Evolutionary conservation across 768 basidiomycete species (phyloP).

Genomic region (Plicaturopsis crispa): DNA sequence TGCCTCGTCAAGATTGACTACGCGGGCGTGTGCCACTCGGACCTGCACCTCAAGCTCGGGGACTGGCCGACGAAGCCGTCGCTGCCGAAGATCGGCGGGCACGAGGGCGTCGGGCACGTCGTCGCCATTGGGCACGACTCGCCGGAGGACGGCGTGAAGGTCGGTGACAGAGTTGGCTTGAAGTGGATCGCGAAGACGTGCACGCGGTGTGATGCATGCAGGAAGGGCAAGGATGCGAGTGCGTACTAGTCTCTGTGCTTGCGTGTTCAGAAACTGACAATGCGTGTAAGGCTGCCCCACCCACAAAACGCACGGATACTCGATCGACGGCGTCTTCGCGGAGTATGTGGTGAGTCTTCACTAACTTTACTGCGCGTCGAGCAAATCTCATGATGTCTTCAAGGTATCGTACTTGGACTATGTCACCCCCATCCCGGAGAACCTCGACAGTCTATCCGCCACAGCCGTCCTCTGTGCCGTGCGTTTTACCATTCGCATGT

Average conservation of each 20-base stretch:
- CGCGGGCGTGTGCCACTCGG: slow-evolving; percentile 84
- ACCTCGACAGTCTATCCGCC: slow-evolving; percentile 54
- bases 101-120: slow-evolving; percentile 77
- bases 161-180: slow-evolving; percentile 81
- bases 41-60: slow-evolving; percentile 64
- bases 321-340: slow-evolving; percentile 70
- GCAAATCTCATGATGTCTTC: not conserved
- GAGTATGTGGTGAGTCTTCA: slow-evolving; percentile 46
- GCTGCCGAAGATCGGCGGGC: slow-evolving; percentile 70
- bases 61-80: slow-evolving; percentile 74
- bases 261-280: not conserved
- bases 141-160: slow-evolving; percentile 46
- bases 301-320: slow-evolving; percentile 60
- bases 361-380: slow-evolving; percentile 12
- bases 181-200: slow-evolving; percentile 48
- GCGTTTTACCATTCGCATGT: slow-evolving; percentile 12
- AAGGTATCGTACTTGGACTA: slow-evolving; percentile 62
- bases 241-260: not conserved
- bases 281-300: slow-evolving; percentile 43
- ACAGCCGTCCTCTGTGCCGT: slow-evolving; percentile 76
- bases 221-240: slow-evolving; percentile 73
- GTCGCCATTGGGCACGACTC: slow-evolving; percentile 75
- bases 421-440: slow-evolving; percentile 77
- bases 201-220: slow-evolving; percentile 57
- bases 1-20: slow-evolving; percentile 70